Conservation (phyloP, 306 rosid genomes). For the Vigna angularis region DNA sequence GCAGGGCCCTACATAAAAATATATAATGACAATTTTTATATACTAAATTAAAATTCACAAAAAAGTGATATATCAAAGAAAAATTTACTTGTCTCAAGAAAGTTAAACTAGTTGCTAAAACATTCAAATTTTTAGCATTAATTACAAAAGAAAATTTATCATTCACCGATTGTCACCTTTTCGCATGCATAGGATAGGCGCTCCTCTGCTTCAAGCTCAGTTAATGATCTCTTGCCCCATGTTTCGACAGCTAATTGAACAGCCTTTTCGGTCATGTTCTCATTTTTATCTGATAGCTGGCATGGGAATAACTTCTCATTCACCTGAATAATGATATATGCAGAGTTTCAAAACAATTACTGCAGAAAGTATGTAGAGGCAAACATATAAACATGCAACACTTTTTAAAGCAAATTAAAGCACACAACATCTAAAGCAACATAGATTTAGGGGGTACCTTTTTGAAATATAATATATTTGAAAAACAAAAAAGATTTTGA, state of each 20-base stretch:
- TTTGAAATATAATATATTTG: conserved; percentile 2
- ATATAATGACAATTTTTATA: conserved; percentile 26
- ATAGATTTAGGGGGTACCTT: conserved; percentile 3
- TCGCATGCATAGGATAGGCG: conserved; percentile 94
- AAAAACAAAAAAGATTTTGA: neutral
- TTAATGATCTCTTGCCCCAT: conserved; percentile 90
- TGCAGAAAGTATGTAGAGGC: neutral
- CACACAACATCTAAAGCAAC: neutral
- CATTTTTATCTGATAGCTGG: conserved; percentile 69
- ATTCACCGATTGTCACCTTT: conserved; percentile 62
- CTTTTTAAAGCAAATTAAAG: neutral
- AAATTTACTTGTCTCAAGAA: neutral
- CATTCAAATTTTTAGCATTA: conserved; percentile 35
- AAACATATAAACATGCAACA: neutral
- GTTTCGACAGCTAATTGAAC: conserved; percentile 81
- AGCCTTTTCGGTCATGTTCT: conserved; percentile 75
- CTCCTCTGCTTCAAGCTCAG: conserved; percentile 97
- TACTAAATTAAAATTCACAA: conserved; percentile 9
- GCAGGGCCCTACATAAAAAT: conserved; percentile 79
- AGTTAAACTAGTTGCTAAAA: neutral
- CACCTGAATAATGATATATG: conserved; percentile 61
- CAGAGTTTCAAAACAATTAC: conserved; percentile 41
- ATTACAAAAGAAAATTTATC: conserved; percentile 1
- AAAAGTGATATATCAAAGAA: conserved; percentile 32
- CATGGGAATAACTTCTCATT: conserved; percentile 89